phyloP scores from a whole-genome alignment of 257 asterid species.

The Nyctanthes arbortristis region DNA sequence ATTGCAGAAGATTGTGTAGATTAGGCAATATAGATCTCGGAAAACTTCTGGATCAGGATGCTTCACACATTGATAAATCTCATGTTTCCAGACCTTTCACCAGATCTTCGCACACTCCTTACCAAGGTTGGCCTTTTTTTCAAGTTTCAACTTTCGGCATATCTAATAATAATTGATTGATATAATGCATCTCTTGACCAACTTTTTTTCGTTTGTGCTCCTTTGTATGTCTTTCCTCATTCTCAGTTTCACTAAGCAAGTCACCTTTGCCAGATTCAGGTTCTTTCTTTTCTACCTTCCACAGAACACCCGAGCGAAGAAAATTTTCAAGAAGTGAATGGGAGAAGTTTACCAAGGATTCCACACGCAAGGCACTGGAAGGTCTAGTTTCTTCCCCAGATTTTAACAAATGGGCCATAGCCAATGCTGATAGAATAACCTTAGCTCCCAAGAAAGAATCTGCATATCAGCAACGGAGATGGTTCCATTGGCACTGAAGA shows the following conservation, averaged over 20 bases:
- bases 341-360: slow-evolving; percentile 63
- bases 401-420: slow-evolving; percentile 75
- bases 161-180: not conserved
- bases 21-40: slow-evolving; percentile 29
- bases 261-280: slow-evolving; percentile 47
- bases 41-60: slow-evolving; percentile 29
- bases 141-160: not conserved
- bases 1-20: slow-evolving; percentile 53
- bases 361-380: slow-evolving; percentile 77
- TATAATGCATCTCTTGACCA: not conserved
- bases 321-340: slow-evolving; percentile 71
- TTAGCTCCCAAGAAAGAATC: slow-evolving; percentile 58
- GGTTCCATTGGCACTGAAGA: slow-evolving; percentile 68
- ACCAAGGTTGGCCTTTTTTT: slow-evolving; percentile 45
- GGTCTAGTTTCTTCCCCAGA: slow-evolving; percentile 83
- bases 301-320: slow-evolving; percentile 59
- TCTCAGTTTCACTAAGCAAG: slow-evolving; percentile 49
- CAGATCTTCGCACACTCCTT: slow-evolving; percentile 32
- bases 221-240: not conserved
- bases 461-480: slow-evolving; percentile 38
- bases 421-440: slow-evolving; percentile 78
- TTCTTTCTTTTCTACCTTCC: slow-evolving; percentile 77
- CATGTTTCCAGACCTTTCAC: slow-evolving; percentile 30
- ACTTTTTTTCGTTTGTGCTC: slow-evolving; percentile 5
- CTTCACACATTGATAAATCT: slow-evolving; percentile 37